phyloP scores from a whole-genome alignment of 2,329 filamentous ascomycete species.

The Talaromyces sp. region DNA sequence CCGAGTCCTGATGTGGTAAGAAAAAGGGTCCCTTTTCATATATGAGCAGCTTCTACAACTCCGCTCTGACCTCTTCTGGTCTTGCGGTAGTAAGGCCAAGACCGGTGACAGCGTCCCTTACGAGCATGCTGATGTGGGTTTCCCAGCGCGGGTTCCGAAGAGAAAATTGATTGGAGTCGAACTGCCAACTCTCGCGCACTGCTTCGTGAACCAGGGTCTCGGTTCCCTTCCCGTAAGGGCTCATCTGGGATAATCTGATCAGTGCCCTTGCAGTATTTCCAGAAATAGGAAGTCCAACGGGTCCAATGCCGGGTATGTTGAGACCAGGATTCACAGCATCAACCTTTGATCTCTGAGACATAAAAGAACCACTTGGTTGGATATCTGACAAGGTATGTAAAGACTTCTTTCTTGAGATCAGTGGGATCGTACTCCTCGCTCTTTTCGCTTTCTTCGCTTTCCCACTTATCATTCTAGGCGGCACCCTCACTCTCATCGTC shows the following conservation, averaged over 20 bases:
- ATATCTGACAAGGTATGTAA: background rate
- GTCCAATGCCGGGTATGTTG: constrained; percentile 6
- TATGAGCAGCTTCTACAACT: constrained; percentile 49
- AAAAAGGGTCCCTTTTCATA: constrained; percentile 52
- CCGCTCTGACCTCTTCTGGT: constrained; percentile 26
- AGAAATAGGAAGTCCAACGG: constrained; percentile 14
- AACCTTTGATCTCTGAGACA: background rate
- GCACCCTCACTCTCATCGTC: background rate
- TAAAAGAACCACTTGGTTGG: background rate
- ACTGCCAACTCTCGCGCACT: constrained; percentile 45
- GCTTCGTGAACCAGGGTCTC: constrained; percentile 40
- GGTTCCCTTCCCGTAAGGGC: constrained; percentile 38
- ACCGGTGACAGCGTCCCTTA: constrained; percentile 17
- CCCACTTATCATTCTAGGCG: background rate
- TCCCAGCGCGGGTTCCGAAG: constrained; percentile 37
- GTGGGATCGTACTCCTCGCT: background rate
- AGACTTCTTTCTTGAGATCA: background rate
- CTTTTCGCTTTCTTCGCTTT: background rate
- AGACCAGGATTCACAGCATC: constrained; percentile 11
- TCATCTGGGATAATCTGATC: constrained; percentile 19
- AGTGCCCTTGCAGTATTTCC: constrained; percentile 12
- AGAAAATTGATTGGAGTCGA: constrained; percentile 39
- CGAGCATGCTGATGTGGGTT: constrained; percentile 17
- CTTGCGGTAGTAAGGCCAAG: constrained; percentile 27
- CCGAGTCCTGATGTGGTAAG: constrained; percentile 47